These are phyloP conservation scores for Luzula sylvatica DNA, from an alignment of 176 grass and related monocot species.

Conservation along the genomic window DNA sequence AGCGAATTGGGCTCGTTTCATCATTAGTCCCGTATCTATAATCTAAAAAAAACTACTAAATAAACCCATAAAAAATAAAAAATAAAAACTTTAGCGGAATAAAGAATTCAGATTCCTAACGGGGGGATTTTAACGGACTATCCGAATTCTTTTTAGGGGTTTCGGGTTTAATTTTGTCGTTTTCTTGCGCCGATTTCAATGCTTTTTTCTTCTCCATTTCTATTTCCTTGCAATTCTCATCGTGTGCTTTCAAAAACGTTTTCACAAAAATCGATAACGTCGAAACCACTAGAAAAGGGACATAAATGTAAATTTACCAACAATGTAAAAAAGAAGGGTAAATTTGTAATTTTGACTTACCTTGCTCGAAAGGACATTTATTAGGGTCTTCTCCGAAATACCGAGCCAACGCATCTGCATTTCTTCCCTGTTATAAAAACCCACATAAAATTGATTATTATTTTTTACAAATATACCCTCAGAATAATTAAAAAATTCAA, in stretches of 20 bases:
- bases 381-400: constrained; percentile 99
- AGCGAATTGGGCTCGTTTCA: too few relatives aligned
- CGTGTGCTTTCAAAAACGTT: constrained; percentile 73
- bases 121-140: neutral
- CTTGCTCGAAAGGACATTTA: constrained; percentile 94
- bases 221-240: constrained; percentile 81
- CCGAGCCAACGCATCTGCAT: constrained; percentile 92
- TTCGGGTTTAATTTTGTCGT: constrained; percentile 44
- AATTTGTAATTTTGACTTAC: constrained; percentile 20
- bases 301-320: constrained; percentile 3
- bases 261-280: constrained; percentile 78
- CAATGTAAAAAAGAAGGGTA: constrained; percentile 5
- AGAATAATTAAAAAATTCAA: constrained; percentile 4
- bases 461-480: constrained; percentile 3
- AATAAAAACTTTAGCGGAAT: neutral
- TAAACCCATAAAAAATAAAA: constrained; percentile 1
- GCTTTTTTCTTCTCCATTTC: constrained; percentile 90
- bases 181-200: constrained; percentile 63
- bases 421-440: constrained; percentile 58
- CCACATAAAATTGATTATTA: too few relatives aligned
- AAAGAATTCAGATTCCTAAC: constrained; percentile 1
- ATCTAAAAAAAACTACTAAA: neutral
- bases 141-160: constrained; percentile 15
- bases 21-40: neutral
- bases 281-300: constrained; percentile 80